Base-by-base conservation (phyloP, 139 green algal species). In the Picochlorum costavermella region DNA sequence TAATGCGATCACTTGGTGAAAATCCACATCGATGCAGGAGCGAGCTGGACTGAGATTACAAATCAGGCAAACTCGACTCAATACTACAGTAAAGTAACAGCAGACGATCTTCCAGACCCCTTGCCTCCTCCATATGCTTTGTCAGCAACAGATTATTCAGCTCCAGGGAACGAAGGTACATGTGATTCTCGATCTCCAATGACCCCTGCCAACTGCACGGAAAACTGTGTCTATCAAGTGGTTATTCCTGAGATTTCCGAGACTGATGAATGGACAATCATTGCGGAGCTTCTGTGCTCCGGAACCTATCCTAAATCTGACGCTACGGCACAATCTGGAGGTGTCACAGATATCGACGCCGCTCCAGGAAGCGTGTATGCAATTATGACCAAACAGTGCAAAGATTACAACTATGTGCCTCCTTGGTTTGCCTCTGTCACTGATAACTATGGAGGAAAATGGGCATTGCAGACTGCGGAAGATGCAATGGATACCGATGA, bases 351-450 rank as follows among this genome's bases (percentile, higher is more conserved):
- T 14, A 11, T 51, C 9, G 46, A 51, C 12, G 46, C 46, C 46
- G 46, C 46, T 51, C 46, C 46, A n/a, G 46, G 46, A 2, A 51
- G 9, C 12, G 46, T 51, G 5, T 10, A n/a, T 1, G 46, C 12
- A 2, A 11, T 51, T 14, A 51, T 51, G 46, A 51, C 46, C 46
- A 51, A 51, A 26, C 46, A 51, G 46, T 51, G 46, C 46, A 51
- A 51, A 51, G 46, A 51, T 51, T 51, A 51, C 46, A 51, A 51
- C 12, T 51, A 51, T 51, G 17, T 51, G 10, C 46, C 46, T 51
- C 46, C 46, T n/a, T 51, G 46, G 46, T 51, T 51, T 51, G 46
- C 46, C 46, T 51, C 46, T 3, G 46, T 51, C 46, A 51, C 46
- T n/a, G 46, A 51, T 14, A 51, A 51, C 46, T 51, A 51, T 2